phyloP scores from a whole-genome alignment of 495 filamentous ascomycete species.

The Penicillium fimorum region DNA sequence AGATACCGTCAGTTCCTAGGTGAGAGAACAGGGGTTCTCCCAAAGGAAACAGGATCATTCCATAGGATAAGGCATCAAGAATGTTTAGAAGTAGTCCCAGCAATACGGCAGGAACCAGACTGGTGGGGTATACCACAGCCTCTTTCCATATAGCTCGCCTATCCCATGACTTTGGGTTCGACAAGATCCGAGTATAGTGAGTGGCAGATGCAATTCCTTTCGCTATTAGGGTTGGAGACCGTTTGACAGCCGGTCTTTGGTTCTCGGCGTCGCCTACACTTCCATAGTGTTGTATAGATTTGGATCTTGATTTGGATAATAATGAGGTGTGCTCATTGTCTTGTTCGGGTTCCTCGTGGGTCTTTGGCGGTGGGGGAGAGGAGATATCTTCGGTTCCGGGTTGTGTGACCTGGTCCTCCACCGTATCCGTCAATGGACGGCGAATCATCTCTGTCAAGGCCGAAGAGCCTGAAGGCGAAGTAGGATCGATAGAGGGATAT shows the following conservation, averaged over 20 bases:
- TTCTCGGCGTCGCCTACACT: slow-evolving; percentile 39
- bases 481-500: slow-evolving; percentile 10
- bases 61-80: slow-evolving; percentile 91
- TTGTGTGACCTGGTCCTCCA: slow-evolving; percentile 26
- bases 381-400: slow-evolving; percentile 19
- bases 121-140: slow-evolving; percentile 62
- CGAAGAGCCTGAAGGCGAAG: slow-evolving; percentile 40
- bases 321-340: slow-evolving; percentile 46
- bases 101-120: slow-evolving; percentile 77
- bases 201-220: slow-evolving; percentile 27
- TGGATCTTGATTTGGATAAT: slow-evolving; percentile 38
- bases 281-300: slow-evolving; percentile 36
- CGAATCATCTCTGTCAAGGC: slow-evolving; percentile 64
- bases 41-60: slow-evolving; percentile 94
- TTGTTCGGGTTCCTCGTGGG: slow-evolving; percentile 21
- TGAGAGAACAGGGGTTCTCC: slow-evolving; percentile 77
- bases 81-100: slow-evolving; percentile 89
- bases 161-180: slow-evolving; percentile 72
- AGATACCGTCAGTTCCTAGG: slow-evolving; percentile 88
- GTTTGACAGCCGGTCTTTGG: slow-evolving; percentile 23
- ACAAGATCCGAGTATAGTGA: slow-evolving; percentile 26
- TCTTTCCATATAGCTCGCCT: slow-evolving; percentile 59
- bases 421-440: slow-evolving; percentile 44
- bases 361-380: slow-evolving; percentile 20
- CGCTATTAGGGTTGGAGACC: slow-evolving; percentile 17